phyloP scores from a whole-genome alignment of 257 asterid species.

The Primulina eburnea region DNA sequence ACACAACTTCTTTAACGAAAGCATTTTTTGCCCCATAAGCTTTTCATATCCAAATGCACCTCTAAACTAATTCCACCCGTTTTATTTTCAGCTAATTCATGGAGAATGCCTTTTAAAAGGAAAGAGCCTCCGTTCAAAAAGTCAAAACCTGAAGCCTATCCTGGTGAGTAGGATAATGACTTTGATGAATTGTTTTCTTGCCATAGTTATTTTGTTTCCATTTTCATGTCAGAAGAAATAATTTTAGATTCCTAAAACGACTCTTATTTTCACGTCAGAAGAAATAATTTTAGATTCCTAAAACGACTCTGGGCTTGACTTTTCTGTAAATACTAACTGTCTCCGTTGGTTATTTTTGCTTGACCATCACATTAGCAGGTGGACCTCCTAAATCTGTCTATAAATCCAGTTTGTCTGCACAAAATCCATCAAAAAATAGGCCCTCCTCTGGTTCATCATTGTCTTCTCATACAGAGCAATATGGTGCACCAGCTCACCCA shows the following conservation, averaged over 20 bases:
- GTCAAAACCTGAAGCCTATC: constrained; percentile 59
- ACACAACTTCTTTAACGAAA: neutral
- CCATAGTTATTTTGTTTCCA: constrained; percentile 12
- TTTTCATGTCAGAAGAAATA: neutral
- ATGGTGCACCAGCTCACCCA: constrained; percentile 56
- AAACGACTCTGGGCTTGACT: neutral
- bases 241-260: neutral
- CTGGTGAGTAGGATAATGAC: constrained; percentile 52
- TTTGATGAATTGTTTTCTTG: constrained; percentile 24
- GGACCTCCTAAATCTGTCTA: constrained; percentile 61
- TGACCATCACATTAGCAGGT: constrained; percentile 36
- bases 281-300: neutral
- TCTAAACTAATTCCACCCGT: constrained; percentile 15
- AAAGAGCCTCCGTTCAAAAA: constrained; percentile 82
- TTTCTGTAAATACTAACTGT: neutral
- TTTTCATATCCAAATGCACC: neutral
- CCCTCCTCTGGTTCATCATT: constrained; percentile 42
- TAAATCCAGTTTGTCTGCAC: constrained; percentile 51
- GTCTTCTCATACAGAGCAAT: constrained; percentile 32
- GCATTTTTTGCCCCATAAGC: neutral
- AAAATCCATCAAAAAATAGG: constrained; percentile 59
- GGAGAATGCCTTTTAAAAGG: constrained; percentile 57
- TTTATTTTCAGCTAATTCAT: constrained; percentile 58
- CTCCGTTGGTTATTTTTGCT: constrained; percentile 18
- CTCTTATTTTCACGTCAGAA: too few relatives aligned